These are phyloP conservation scores for Lipomyces sp. DNA, from an alignment of 805 yeast genomes.

Conservation along the genomic window DNA sequence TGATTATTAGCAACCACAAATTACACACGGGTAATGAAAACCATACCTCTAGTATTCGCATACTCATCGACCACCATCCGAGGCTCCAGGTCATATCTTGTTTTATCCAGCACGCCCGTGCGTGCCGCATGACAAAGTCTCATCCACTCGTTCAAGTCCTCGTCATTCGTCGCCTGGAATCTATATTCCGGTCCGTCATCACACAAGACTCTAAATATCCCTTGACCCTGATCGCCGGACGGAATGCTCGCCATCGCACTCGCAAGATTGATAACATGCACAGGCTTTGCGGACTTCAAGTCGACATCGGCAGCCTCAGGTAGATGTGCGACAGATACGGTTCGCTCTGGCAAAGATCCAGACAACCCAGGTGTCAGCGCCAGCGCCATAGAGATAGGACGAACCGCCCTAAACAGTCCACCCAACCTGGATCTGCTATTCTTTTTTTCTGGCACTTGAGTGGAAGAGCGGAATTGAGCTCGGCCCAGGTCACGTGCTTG, in stretches of 20 bases:
- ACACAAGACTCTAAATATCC: slow-evolving; percentile 45
- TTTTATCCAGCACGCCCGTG: slow-evolving; percentile 24
- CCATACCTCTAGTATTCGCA: slow-evolving; percentile 5
- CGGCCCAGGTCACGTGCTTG: slow-evolving; percentile 12
- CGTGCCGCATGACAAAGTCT: slow-evolving; percentile 35
- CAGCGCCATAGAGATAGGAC: slow-evolving; percentile 43
- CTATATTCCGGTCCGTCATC: slow-evolving; percentile 53
- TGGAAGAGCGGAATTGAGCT: not conserved
- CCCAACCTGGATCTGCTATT: slow-evolving; percentile 38
- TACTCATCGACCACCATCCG: not conserved
- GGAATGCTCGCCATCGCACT: slow-evolving; percentile 42
- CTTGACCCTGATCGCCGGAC: slow-evolving; percentile 33
- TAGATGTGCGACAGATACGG: slow-evolving; percentile 52
- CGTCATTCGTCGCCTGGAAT: slow-evolving; percentile 62
- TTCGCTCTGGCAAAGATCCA: slow-evolving; percentile 41
- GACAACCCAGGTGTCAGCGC: slow-evolving; percentile 21
- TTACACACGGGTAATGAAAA: not conserved
- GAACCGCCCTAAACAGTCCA: slow-evolving; percentile 40
- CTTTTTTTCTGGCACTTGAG: slow-evolving; percentile 3
- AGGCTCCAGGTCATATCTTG: not conserved
- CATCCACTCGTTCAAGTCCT: slow-evolving; percentile 75
- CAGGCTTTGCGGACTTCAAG: slow-evolving; percentile 46
- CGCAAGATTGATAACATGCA: slow-evolving; percentile 46
- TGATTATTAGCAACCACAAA: not conserved
- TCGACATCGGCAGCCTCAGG: slow-evolving; percentile 49